Evolutionary conservation across 106 monocot genomes (phyloP).

Genomic region (Posidonia australis): DNA sequence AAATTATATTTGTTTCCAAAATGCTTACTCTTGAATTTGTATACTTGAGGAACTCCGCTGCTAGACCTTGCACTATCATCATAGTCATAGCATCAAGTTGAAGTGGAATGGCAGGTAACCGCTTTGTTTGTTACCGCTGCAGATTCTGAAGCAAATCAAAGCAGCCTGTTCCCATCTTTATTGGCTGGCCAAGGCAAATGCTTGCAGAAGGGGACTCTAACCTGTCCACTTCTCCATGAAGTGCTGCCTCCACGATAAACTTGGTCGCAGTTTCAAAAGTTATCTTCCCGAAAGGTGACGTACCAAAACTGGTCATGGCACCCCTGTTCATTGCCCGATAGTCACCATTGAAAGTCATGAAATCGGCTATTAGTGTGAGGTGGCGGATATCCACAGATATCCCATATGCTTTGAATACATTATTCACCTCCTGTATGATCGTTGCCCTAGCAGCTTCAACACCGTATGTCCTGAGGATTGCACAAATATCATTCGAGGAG

Average conservation of each 20-base stretch:
- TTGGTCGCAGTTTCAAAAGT: constrained; percentile 85
- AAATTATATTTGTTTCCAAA: too few relatives aligned
- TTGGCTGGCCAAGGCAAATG: constrained; percentile 69
- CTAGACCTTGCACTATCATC: too few relatives aligned
- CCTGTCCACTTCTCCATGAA: constrained; percentile 62
- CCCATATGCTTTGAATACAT: constrained; percentile 61
- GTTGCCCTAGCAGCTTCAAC: constrained; percentile 76
- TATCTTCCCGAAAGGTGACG: constrained; percentile 83
- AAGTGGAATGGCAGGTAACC: too few relatives aligned
- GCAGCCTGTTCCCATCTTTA: constrained; percentile 74
- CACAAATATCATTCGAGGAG: constrained; percentile 60
- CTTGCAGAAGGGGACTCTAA: constrained; percentile 73
- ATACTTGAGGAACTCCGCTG: too few relatives aligned
- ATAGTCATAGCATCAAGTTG: too few relatives aligned
- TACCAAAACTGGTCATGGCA: constrained; percentile 37
- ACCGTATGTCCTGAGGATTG: constrained; percentile 70
- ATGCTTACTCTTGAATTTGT: too few relatives aligned
- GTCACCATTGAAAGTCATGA: constrained; percentile 70
- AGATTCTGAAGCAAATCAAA: constrained; percentile 79
- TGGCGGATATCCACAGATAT: constrained; percentile 65
- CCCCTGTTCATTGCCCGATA: constrained; percentile 71
- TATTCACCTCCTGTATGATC: constrained; percentile 68
- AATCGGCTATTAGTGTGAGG: constrained; percentile 68
- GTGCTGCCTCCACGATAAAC: constrained; percentile 55
- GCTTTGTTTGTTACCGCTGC: not conserved